These are phyloP conservation scores for Beauveria pseudobassiana DNA, from an alignment of 2,329 filamentous ascomycete species.

Conservation along the genomic window DNA sequence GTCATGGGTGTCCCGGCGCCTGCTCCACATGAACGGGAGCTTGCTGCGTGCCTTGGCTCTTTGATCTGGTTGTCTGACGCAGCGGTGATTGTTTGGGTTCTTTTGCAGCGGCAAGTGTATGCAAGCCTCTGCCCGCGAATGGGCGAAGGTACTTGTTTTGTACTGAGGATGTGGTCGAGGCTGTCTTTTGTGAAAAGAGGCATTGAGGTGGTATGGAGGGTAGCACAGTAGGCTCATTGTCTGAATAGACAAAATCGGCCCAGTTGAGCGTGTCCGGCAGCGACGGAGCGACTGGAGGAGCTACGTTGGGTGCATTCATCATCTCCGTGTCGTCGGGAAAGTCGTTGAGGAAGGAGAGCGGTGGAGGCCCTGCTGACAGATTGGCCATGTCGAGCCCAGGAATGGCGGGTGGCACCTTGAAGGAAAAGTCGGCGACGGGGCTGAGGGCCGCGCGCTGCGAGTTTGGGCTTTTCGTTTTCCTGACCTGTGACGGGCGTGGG, in stretches of 20 bases:
- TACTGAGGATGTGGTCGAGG: slow-evolving; percentile 44
- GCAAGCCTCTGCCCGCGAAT: slow-evolving; percentile 48
- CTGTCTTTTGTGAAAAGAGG: slow-evolving; percentile 42
- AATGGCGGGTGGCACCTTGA: slow-evolving; percentile 29
- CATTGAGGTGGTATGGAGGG: slow-evolving; percentile 45
- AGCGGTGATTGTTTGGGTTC: slow-evolving; percentile 16
- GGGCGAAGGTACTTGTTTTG: slow-evolving; percentile 45
- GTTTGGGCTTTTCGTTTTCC: slow-evolving; percentile 44
- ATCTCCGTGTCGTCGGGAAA: slow-evolving; percentile 20
- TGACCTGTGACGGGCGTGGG: slow-evolving; percentile 30
- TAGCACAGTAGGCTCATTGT: slow-evolving; percentile 22
- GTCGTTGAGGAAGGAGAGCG: slow-evolving; percentile 29
- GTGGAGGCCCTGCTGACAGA: slow-evolving; percentile 20
- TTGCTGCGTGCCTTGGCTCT: slow-evolving; percentile 4
- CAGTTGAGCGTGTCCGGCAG: slow-evolving; percentile 51
- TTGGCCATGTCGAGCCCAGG: slow-evolving; percentile 35
- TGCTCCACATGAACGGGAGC: slow-evolving; percentile 2
- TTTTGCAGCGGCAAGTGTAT: slow-evolving; percentile 38
- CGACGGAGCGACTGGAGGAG: slow-evolving; percentile 29
- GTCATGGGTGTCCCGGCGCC: slow-evolving; percentile 14
- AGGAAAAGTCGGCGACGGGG: slow-evolving; percentile 41
- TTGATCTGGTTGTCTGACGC: not conserved
- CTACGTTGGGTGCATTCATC: slow-evolving; percentile 15
- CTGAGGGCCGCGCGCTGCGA: slow-evolving; percentile 40
- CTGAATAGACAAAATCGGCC: slow-evolving; percentile 35